A percentile compares a stretch with the other conserved stretches of the same genome.
These are phyloP conservation scores for Loxodes magnus DNA, from an alignment of 73 alveolate species.

Conservation along the genomic window DNA sequence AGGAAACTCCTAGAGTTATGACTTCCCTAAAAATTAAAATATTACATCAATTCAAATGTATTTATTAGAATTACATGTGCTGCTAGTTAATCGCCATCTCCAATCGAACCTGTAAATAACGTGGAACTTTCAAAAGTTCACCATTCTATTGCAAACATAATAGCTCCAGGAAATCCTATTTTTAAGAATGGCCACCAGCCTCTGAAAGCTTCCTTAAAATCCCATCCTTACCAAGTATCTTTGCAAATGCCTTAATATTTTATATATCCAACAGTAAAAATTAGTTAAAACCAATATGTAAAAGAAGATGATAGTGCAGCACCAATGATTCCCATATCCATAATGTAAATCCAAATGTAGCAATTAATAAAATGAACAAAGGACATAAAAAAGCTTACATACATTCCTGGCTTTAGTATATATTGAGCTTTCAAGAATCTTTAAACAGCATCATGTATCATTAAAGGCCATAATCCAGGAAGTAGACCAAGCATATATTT, in stretches of 20 bases:
- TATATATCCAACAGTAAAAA: not conserved
- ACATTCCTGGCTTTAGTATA: slow-evolving; percentile 7
- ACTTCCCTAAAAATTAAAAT: no score
- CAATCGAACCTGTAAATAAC: no score
- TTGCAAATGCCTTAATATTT: not conserved
- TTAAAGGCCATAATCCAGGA: slow-evolving; percentile 17
- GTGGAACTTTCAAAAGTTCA: slow-evolving; percentile 20
- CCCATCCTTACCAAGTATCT: slow-evolving; percentile 1
- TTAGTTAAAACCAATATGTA: slow-evolving; percentile 13
- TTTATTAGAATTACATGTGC: no score
- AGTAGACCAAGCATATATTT: slow-evolving; percentile 1
- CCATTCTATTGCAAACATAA: slow-evolving; percentile 27
- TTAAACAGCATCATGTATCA: slow-evolving; percentile 13
- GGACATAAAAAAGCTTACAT: not conserved
- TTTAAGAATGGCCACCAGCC: slow-evolving; percentile 5
- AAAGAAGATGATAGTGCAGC: slow-evolving; percentile 16
- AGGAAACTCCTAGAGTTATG: no score
- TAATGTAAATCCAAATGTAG: not conserved
- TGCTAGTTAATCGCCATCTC: no score
- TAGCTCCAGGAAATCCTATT: slow-evolving; percentile 12
- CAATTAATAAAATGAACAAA: slow-evolving; percentile 16
- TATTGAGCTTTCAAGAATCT: slow-evolving; percentile 12
- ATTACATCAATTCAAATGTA: no score
- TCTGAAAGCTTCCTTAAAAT: not conserved
- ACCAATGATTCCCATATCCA: slow-evolving; percentile 8